These are phyloP conservation scores for Sambucus nigra DNA, from an alignment of 129 eudicot genomes.

Conservation along the genomic window DNA sequence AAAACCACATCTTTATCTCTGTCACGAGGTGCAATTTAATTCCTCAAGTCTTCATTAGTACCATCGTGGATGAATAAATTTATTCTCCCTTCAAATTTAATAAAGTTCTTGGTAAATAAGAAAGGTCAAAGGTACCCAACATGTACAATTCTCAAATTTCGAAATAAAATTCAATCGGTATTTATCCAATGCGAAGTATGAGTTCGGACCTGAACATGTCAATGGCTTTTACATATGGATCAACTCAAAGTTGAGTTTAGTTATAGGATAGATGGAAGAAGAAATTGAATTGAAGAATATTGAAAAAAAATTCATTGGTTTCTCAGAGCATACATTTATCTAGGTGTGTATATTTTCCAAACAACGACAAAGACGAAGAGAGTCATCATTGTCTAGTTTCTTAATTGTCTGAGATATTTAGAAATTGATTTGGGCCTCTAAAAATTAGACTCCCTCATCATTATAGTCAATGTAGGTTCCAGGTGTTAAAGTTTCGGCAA, in stretches of 20 bases:
- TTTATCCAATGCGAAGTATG: slow-evolving; percentile 50
- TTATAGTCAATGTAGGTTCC: no score
- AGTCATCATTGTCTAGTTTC: no score
- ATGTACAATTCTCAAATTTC: slow-evolving; percentile 27
- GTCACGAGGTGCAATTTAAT: slow-evolving; percentile 56
- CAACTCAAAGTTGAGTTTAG: slow-evolving; percentile 30
- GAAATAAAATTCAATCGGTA: slow-evolving; percentile 61
- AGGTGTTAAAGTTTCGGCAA: no score
- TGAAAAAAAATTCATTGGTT: slow-evolving; percentile 21
- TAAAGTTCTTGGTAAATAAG: slow-evolving; percentile 19
- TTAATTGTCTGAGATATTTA: no score
- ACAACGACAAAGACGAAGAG: no score
- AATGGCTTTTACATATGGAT: slow-evolving; percentile 43
- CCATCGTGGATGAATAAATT: slow-evolving; percentile 31
- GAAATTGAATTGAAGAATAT: slow-evolving; percentile 26
- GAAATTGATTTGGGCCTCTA: no score
- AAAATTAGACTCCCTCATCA: no score
- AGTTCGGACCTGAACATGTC: slow-evolving; percentile 59
- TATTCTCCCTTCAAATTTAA: slow-evolving; percentile 15
- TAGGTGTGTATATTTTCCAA: slow-evolving; percentile 32
- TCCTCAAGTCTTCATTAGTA: slow-evolving; percentile 40
- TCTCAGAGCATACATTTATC: slow-evolving; percentile 45
- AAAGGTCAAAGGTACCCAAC: slow-evolving; percentile 40
- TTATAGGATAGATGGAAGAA: slow-evolving; percentile 36
- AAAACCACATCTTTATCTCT: slow-evolving; percentile 37